Conservation (phyloP, 2,329 filamentous ascomycete genomes). For the Neopestalotiopsis sp. region DNA sequence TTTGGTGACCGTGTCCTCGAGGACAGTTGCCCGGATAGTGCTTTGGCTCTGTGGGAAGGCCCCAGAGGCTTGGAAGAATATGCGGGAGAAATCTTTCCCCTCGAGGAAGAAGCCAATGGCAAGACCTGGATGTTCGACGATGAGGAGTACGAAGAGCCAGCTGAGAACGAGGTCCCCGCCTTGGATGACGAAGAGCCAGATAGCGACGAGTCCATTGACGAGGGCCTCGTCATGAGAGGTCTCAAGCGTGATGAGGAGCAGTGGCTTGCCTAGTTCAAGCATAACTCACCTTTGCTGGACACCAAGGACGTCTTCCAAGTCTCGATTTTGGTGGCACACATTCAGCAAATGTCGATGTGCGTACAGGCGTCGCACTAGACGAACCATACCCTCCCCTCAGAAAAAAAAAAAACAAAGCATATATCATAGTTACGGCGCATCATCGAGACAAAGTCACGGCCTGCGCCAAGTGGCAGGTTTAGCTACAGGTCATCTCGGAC, state of each 20-base stretch:
- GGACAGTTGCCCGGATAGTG: conserved; percentile 72
- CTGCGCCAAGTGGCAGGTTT: not conserved
- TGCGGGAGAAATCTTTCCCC: conserved; percentile 88
- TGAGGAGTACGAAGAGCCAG: conserved; percentile 45
- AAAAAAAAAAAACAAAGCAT: not conserved
- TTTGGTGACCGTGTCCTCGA: conserved; percentile 66
- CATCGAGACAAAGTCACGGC: not conserved
- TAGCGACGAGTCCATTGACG: conserved; percentile 61
- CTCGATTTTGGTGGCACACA: conserved; percentile 16
- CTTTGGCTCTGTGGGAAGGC: conserved; percentile 87
- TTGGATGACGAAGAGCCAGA: conserved; percentile 50
- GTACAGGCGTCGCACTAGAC: not conserved
- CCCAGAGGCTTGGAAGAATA: conserved; percentile 93
- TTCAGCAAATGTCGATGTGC: conserved; percentile 4
- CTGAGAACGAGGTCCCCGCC: conserved; percentile 38
- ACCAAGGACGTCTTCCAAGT: not conserved
- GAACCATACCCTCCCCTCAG: not conserved
- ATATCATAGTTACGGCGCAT: not conserved
- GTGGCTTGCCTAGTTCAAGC: conserved; percentile 56
- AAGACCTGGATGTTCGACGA: conserved; percentile 85
- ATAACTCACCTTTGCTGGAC: not conserved
- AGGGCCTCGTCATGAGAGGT: conserved; percentile 63
- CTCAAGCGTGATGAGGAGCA: conserved; percentile 64
- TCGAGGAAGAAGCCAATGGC: conserved; percentile 94
- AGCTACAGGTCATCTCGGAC: not conserved